Evolutionary conservation across 2,329 filamentous ascomycete species (phyloP), one percentile per base, ranked within the genome.

Genomic region (Lachnellula suecica): DNA sequence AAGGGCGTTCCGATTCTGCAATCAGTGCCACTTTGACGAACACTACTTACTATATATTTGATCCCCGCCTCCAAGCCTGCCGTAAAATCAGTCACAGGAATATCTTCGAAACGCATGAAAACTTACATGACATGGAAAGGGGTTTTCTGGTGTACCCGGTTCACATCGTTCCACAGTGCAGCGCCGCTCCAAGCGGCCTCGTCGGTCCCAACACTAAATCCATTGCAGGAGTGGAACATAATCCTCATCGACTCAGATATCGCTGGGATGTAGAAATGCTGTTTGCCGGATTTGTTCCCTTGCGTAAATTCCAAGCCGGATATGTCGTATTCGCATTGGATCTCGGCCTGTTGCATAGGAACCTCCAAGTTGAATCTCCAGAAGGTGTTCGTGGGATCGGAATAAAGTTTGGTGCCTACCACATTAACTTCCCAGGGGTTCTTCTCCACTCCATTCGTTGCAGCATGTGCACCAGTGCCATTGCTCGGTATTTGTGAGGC

Each of bases 191-290:
- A 96, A 38, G 87, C 85, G 45, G 89, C 84, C 55, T 94, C 84
- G 68, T 96, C 88, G 3, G 91, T 93, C 49, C 88, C 89, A 35
- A 94, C 80, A 60, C 89, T 93, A 74, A 99, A 99, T 15, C 94
- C 95, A 70, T 99, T 99, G 74, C 94, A 97, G 52, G 90, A 96
- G 74, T 97, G 89, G 72, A 97, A 99, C 90, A 97, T 96, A 67
- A 97, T 89, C 67, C 96, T 91, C 93, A 99, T 97, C 4, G 89
- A 89, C 71, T 97, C 87, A 41, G 84, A 82, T 52, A 79, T 77
- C 11, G 89, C 90, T 11, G 94, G 93, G 4, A 97, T 83, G 78
- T 88, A 96, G 71, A 99, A 99, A 45, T 60, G 82, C 73, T 79
- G 96, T 74, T 69, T 71, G 53, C 73, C 75, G 6, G 78, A 76